These are phyloP conservation scores for Cocos nucifera DNA, from an alignment of 176 grass and related monocot genomes.

Conservation along the genomic window DNA sequence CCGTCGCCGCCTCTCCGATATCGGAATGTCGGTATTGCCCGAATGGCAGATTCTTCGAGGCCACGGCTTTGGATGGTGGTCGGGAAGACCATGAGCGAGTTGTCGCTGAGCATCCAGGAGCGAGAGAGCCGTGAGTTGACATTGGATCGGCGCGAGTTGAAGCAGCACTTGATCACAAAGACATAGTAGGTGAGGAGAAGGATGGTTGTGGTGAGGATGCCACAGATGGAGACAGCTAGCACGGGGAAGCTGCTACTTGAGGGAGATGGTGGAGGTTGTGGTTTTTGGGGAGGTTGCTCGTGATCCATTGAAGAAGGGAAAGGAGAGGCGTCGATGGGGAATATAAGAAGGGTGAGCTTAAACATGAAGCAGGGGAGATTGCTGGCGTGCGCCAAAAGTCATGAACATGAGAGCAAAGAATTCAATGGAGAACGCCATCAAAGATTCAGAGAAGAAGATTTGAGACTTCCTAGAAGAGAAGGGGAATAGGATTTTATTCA, in stretches of 20 bases:
- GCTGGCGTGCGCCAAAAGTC: too few relatives aligned
- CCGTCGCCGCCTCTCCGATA: conserved; percentile 29
- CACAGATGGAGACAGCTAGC: conserved; percentile 49
- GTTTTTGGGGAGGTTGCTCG: neutral
- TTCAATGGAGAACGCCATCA: too few relatives aligned
- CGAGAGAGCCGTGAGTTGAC: conserved; percentile 7
- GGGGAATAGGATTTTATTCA: too few relatives aligned
- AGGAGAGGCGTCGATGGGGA: neutral
- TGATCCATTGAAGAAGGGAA: neutral
- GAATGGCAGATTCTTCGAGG: conserved; percentile 42
- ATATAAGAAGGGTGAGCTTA: too few relatives aligned
- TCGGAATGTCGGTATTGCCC: conserved; percentile 37
- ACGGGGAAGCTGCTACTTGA: conserved; percentile 42
- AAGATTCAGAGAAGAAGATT: too few relatives aligned
- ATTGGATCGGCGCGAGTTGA: conserved; percentile 37
- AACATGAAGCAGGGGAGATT: too few relatives aligned
- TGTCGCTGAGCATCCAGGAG: neutral
- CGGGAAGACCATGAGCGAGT: neutral
- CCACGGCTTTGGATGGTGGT: conserved; percentile 8
- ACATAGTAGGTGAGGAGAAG: conserved; percentile 85
- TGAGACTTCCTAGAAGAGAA: too few relatives aligned
- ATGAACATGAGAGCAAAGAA: too few relatives aligned
- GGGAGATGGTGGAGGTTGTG: neutral
- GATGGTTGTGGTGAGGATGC: conserved; percentile 42
- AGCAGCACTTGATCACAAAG: conserved; percentile 68